Base-by-base conservation (phyloP, 2,329 filamentous ascomycete genomes). In the Scedosporium dehoogii region DNA sequence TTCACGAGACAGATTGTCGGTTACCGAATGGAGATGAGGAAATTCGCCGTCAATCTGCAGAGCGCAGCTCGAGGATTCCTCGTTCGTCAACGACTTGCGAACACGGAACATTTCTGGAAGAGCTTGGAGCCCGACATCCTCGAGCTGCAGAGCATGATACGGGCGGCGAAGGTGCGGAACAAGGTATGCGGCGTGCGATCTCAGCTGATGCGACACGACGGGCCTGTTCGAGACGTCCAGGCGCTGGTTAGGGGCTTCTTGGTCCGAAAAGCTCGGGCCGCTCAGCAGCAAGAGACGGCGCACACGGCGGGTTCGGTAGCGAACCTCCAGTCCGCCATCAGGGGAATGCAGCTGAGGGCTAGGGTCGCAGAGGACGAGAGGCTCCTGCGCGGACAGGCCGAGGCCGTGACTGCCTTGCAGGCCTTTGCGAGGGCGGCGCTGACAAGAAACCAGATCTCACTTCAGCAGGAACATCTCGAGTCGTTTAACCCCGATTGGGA, bases 21-120 rank as follows among this genome's bases (percentile, higher is more conserved):
- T 65, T 97, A 97, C 74, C 85, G 90, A 58, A 78, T 94, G 63
- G 85, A 87, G 66, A 97, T 96, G 92, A 84, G 85, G 62, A 82
- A 78, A 21, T 96, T 96, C 70, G 90, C 92, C 2, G 79, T 89
- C 29, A 81, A 85, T 65, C 81, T 97, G 18, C 94, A 99, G 73
- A 92, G 91, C 65, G 82, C 85, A 5, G 84, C 85, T 3, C 86
- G 93, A 58, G 93, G 91, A 7, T 85, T 89, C 71, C 76, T 97
- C 46, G 81, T 87, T 25, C 85, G 94, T 64, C 82, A 79, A 59
- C 81, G 81, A 46, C 79, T 89, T 69, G 76, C 78, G 65, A 79
- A 83, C 48, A 85, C 86, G 64, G 85, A 91, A 67, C 75, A 83
- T 62, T 82, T 86, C 70, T 91, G 86, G 84, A 85, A 87, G 70